Evolutionary conservation across 257 asterid species (phyloP), one percentile per base, ranked within the genome.

Genomic region (Cruciata laevipes): DNA sequence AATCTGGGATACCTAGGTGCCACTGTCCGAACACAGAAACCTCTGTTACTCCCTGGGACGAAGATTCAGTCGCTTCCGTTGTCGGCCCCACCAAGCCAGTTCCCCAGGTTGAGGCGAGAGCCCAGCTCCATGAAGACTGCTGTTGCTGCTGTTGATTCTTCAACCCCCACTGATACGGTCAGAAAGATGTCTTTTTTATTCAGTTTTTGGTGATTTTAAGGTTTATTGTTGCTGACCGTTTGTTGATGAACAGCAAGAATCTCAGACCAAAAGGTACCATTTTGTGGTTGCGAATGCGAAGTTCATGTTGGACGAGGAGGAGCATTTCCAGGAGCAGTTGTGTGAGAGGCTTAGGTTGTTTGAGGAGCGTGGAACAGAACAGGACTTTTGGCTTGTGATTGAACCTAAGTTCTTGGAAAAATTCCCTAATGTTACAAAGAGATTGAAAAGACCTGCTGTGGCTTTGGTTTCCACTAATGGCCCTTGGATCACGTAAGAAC

Each of bases 261-360:
- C 75, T 24, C 85, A 75, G 72, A 85, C 75, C 42, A 87, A 81
- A 75, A 84, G 47, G 67, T 93, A 86, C 65, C 89, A 90, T 75
- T 93, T 90, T 69, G 73, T 93, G 24, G 95, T 93, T 74, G 99
- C 97, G 30, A 90, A 90, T 82, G 97, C 97, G 5, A 90, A 90
- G 74, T 93, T 93, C 77, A 93, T 93, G 99, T 68, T 93, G 88
- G 99, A 93, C 40, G 99, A 93, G 68, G 99, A 93, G 83, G 99
- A 93, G 89, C 99, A 93, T 75, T 93, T 93, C 85, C 72, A 90
- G 79, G 99, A 93, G 80, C 89, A 73, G 35, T 67, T 93, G 85
- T 64, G 25, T 17, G 99, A 93, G 79, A 85, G 99, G 52, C 92
- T 82, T 24, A 80, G 96, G 7, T 69, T 74, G 32, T 93, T 37